Base-by-base conservation (phyloP, 805 yeast genomes). In the Danielia reshetovae region DNA sequence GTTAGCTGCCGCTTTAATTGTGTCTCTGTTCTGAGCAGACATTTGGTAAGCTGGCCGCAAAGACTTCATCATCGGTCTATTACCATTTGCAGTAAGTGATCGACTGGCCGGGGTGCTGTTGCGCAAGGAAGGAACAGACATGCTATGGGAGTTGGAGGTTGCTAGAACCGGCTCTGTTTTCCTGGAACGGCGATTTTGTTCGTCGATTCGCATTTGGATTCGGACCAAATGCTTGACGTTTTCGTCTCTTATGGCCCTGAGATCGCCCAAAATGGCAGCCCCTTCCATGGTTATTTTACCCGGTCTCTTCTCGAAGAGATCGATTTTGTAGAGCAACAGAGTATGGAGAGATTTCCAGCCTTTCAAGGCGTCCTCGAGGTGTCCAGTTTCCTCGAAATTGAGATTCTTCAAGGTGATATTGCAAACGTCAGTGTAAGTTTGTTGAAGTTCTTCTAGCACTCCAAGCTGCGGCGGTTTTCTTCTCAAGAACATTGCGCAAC, bases 301-400 rank as follows among this genome's bases (percentile, higher is more conserved):
- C 52, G 51, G 50, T 52, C 54, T 40, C 56, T 55, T 73, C 60
- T 50, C 81, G 70, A 46, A 82, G 45, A 35, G 54, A 40, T 79
- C 85, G 27, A 81, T 57, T 46, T 75, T 75, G 51, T 65, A 74
- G 30, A 76, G 65, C 2, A 79, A 66, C 30, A 74, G 71, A 2
- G 84, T 77, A 42, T 79, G 85, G n/a, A 84, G 57, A 2, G 78
- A 65, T 44, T 78, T 81, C 89, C 90, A 82, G 2, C 89, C 89
- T 39, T 72, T 75, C 14, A 81, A 57, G 2, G 88, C 83, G 12
- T 72, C 75, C 32, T 67, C 72, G 29, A 68, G 55, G 14, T 72
- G 67, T 22, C 69, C 64, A 13, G 65, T 61, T 39, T 81, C 81
- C 48, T 83, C 88, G 13, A 77, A 52, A 3, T 76, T 66, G 32